Conservation (phyloP, 2,329 filamentous ascomycete genomes). For the Cucurbitaria berberidis region DNA sequence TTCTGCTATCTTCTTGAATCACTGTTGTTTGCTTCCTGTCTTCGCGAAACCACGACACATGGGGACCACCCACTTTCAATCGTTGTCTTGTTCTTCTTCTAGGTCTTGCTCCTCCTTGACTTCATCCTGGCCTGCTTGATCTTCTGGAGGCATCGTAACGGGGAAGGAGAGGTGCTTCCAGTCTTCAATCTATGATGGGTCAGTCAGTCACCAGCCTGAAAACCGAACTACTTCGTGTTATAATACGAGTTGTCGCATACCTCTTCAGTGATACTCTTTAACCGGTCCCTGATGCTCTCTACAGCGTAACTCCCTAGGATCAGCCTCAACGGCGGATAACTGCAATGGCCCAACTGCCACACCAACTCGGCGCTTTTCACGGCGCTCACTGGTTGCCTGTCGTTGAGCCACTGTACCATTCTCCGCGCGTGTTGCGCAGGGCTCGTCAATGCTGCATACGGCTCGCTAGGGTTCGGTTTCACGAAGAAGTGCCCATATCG, state of each 20-base stretch:
- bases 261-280: conserved; percentile 92
- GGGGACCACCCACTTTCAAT: conserved; percentile 8
- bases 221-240: not conserved
- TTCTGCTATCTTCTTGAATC: not conserved
- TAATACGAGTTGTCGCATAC: conserved; percentile 51
- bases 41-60: not conserved
- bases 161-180: conserved; percentile 37
- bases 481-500: conserved; percentile 93
- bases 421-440: conserved; percentile 87
- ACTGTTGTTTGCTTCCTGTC: not conserved
- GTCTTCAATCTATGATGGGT: conserved; percentile 28
- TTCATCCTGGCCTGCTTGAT: conserved; percentile 22
- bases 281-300: conserved; percentile 88
- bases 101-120: conserved; percentile 25
- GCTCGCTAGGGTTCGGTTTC: conserved; percentile 76
- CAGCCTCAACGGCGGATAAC: conserved; percentile 85
- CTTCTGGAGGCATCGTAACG: conserved; percentile 25
- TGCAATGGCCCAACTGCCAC: conserved; percentile 92
- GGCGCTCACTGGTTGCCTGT: conserved; percentile 89
- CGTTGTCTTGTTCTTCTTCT: conserved; percentile 34
- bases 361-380: conserved; percentile 92
- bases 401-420: conserved; percentile 93
- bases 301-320: conserved; percentile 94
- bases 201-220: not conserved
- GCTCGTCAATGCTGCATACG: conserved; percentile 77